Conservation (phyloP, 768 basidiomycete genomes). For the Kwoniella dejecticola region DNA sequence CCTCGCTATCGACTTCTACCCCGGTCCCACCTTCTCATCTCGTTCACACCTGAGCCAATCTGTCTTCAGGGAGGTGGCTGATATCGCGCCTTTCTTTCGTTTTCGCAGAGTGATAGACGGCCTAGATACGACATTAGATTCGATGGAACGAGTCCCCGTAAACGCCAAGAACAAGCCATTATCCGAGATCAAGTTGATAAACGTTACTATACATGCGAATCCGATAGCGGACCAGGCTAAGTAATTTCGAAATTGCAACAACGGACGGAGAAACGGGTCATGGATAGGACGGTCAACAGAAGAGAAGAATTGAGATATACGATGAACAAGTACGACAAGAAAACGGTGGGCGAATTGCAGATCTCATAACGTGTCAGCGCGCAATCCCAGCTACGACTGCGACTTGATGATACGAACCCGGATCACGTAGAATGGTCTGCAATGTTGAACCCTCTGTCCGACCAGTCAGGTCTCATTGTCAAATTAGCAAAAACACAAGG, state of each 20-base stretch:
- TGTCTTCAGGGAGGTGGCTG: background rate
- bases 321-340: too few relatives aligned
- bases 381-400: too few relatives aligned
- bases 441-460: too few relatives aligned
- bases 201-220: conserved; percentile 89
- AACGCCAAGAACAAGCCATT: conserved; percentile 86
- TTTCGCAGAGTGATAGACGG: conserved; percentile 84
- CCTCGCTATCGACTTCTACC: conserved; percentile 1
- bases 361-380: too few relatives aligned
- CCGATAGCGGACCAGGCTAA: conserved; percentile 75
- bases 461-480: too few relatives aligned
- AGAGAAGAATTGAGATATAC: too few relatives aligned
- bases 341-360: too few relatives aligned
- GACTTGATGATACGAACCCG: too few relatives aligned
- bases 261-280: background rate
- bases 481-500: too few relatives aligned
- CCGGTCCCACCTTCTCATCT: background rate
- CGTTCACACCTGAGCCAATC: background rate
- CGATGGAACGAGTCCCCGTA: conserved; percentile 90
- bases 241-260: conserved; percentile 2
- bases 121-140: conserved; percentile 85
- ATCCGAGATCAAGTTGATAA: conserved; percentile 76
- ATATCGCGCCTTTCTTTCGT: background rate
- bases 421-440: too few relatives aligned
- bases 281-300: too few relatives aligned